Conservation (phyloP, 177 flowering plant genomes). For the Viscum album region DNA sequence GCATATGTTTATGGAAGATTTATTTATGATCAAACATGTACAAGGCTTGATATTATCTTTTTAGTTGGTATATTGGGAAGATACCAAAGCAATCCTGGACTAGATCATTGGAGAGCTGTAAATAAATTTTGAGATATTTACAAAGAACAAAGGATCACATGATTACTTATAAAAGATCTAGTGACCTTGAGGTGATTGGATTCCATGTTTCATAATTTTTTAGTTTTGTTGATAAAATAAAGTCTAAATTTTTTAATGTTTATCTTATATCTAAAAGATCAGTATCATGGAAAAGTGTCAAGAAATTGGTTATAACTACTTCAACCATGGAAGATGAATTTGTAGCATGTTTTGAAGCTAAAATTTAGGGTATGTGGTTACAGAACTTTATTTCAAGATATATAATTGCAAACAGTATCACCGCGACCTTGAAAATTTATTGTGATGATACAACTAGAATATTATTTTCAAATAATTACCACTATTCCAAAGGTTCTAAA, state of each 20-base stretch:
- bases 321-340: too few species aligned
- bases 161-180: too few species aligned
- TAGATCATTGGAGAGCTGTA: background rate
- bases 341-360: slow-evolving; percentile 10
- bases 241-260: background rate
- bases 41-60: background rate
- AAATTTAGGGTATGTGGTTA: slow-evolving; percentile 1
- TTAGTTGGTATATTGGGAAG: background rate
- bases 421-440: background rate
- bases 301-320: background rate
- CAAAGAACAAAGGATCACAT: too few species aligned
- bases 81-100: background rate
- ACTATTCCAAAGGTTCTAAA: background rate
- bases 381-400: background rate
- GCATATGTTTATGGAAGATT: background rate
- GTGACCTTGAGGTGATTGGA: too few species aligned
- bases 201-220: too few species aligned
- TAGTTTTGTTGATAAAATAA: too few species aligned
- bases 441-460: background rate
- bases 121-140: background rate
- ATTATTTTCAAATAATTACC: background rate
- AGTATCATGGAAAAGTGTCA: slow-evolving; percentile 7
- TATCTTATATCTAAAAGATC: background rate
- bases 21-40: background rate
- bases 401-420: background rate